Percentiles rank a stretch among this genome's conserved stretches.
Conservation (phyloP, 2,329 filamentous ascomycete species). For the Penicillium sp. region DNA sequence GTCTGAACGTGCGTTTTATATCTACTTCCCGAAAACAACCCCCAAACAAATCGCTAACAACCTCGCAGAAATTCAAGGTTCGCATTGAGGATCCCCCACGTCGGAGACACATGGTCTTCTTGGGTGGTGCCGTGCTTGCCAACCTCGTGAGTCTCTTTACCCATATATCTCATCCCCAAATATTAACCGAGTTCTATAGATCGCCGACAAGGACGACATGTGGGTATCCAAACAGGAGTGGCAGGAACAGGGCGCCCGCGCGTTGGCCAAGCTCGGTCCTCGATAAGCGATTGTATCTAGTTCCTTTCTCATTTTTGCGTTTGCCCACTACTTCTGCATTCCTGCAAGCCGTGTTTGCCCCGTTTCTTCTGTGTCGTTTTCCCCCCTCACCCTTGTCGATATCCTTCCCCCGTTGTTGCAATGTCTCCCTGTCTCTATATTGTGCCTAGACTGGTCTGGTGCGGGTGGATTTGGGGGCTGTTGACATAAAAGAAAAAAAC, state of each 20-base stretch:
- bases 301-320: slow-evolving; percentile 17
- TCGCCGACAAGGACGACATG: slow-evolving; percentile 98
- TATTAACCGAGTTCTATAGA: slow-evolving; percentile 46
- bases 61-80: slow-evolving; percentile 88
- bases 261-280: slow-evolving; percentile 88
- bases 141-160: slow-evolving; percentile 65
- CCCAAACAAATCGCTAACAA: slow-evolving; percentile 5
- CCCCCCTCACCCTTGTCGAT: slow-evolving; percentile 16
- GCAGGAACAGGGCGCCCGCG: slow-evolving; percentile 83
- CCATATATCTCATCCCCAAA: background rate
- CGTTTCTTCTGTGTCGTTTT: slow-evolving; percentile 3
- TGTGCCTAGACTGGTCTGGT: slow-evolving; percentile 26
- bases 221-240: slow-evolving; percentile 98
- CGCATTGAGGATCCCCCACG: slow-evolving; percentile 96
- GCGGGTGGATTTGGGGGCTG: slow-evolving; percentile 18
- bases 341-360: slow-evolving; percentile 19
- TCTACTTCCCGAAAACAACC: no score
- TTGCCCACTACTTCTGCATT: slow-evolving; percentile 15
- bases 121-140: slow-evolving; percentile 91
- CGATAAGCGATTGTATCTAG: slow-evolving; percentile 54
- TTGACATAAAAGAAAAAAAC: slow-evolving; percentile 22
- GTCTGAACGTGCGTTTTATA: slow-evolving; percentile 61
- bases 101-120: slow-evolving; percentile 98
- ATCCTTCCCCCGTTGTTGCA: slow-evolving; percentile 14
- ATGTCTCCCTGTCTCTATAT: slow-evolving; percentile 17